A percentile compares a stretch with the other conserved stretches of the same genome.
phyloP scores from a whole-genome alignment of 2,329 filamentous ascomycete species.

The Zalaria obscura region DNA sequence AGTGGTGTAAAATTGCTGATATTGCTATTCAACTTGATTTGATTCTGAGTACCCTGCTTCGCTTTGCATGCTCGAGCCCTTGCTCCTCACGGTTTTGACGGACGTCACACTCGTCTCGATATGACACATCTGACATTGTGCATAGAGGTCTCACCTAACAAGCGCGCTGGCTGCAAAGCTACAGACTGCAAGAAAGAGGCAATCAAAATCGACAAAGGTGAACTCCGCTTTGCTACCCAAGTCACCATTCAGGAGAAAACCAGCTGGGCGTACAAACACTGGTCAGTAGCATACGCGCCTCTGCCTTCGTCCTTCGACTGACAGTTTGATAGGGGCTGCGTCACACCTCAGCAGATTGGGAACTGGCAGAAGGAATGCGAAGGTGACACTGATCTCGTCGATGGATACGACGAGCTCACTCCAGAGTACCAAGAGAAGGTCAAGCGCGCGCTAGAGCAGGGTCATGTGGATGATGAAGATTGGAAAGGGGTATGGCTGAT shows the following conservation, averaged over 20 bases:
- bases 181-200: constrained; percentile 55
- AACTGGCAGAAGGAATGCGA: constrained; percentile 47
- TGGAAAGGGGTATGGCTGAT: constrained; percentile 64
- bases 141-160: constrained; percentile 55
- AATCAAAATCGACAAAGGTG: constrained; percentile 64
- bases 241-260: constrained; percentile 47
- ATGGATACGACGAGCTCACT: constrained; percentile 68
- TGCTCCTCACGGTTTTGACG: too few species aligned
- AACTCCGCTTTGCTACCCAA: constrained; percentile 63
- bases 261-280: constrained; percentile 71
- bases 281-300: constrained; percentile 39
- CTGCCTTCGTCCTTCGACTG: background rate
- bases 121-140: too few species aligned
- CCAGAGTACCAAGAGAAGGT: constrained; percentile 60
- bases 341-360: constrained; percentile 59
- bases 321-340: constrained; percentile 58
- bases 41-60: too few species aligned
- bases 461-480: constrained; percentile 71
- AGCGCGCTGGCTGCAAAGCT: constrained; percentile 62
- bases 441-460: constrained; percentile 54
- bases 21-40: too few species aligned
- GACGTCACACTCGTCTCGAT: too few species aligned
- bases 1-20: background rate
- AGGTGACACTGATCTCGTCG: constrained; percentile 51
- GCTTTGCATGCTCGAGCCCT: too few species aligned